Base-by-base conservation (phyloP, 202 grass and related monocot genomes). In the Musa balbisiana region DNA sequence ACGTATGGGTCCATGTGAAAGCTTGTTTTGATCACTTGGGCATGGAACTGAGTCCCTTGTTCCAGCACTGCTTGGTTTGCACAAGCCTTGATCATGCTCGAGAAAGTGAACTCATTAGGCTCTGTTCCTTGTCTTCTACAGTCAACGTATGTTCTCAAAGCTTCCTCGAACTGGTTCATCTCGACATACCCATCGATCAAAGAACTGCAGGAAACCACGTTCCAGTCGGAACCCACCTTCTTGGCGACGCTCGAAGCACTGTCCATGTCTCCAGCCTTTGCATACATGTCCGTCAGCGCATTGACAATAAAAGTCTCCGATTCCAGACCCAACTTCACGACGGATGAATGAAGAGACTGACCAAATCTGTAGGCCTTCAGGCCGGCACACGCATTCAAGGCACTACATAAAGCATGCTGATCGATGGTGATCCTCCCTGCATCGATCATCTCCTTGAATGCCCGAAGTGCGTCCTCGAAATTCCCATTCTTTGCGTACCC, bases 101-200 rank as follows among this genome's bases (percentile, higher is more conserved):
- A 85, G 71, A 87, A 87, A 76, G 90, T 89, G 83, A 92, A 92
- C 27, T 87, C 90, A 12, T 92, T 92, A 53, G 90, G 80, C 25
- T 83, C 70, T 11, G 86, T 11, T 71, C 77, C 77, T 58, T 25
- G 74, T 22, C 87, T 89, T 64, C 16, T 20, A n/a, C 79, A 69
- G 20, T 89, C 77, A 64, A 52, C 53, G 69, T 84, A 92, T 15
- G 69, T 75, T 78, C 16, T 71, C 66, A 86, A 73, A 62, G 84
- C 84, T 72, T 89, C 79, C 49, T 89, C 82, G 12, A 80, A 75
- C 73, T 14, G 71, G 15, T 84, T 65, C 62, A 62, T 72, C 82
- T 92, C 90, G 52, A 89, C 63, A 11, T 87, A 92, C 5, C 86
- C 86, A 23, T 92, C 84, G 16, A 92, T 89, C 24, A 89, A 72